A percentile compares a stretch with the other conserved stretches of the same genome.
Conservation (phyloP, 306 rosid genomes). For the Prunus padus region DNA sequence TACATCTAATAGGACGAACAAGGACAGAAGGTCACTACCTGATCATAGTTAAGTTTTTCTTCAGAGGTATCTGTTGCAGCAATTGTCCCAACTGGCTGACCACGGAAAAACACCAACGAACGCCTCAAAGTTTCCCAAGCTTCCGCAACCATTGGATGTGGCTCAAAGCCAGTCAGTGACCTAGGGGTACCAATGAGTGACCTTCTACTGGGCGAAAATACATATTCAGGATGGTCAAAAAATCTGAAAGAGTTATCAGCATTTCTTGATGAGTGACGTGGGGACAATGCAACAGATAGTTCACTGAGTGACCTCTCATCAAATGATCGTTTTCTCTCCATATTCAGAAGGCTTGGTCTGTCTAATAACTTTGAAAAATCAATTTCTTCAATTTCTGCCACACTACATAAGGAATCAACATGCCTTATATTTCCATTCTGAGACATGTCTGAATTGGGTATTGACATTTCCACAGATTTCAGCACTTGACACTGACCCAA, state of each 20-base stretch:
- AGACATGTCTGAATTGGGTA: constrained; percentile 26
- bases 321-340: constrained; percentile 69
- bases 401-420: constrained; percentile 24
- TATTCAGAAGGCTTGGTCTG: constrained; percentile 63
- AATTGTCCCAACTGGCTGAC: constrained; percentile 84
- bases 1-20: not conserved
- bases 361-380: constrained; percentile 57
- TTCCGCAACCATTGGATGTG: constrained; percentile 57
- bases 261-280: constrained; percentile 34
- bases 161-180: constrained; percentile 42
- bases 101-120: constrained; percentile 73
- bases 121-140: constrained; percentile 84
- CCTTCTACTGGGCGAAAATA: constrained; percentile 47
- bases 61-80: constrained; percentile 81
- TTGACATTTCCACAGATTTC: constrained; percentile 33
- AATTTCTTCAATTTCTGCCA: constrained; percentile 45
- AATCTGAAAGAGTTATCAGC: constrained; percentile 39
- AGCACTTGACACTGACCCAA: constrained; percentile 1
- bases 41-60: constrained; percentile 79
- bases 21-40: constrained; percentile 28
- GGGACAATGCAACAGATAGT: constrained; percentile 51
- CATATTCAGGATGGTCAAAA: constrained; percentile 39
- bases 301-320: constrained; percentile 68
- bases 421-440: constrained; percentile 46
- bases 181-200: constrained; percentile 35